Base-by-base conservation (phyloP, 306 rosid species). In the Pyrus betulifolia region DNA sequence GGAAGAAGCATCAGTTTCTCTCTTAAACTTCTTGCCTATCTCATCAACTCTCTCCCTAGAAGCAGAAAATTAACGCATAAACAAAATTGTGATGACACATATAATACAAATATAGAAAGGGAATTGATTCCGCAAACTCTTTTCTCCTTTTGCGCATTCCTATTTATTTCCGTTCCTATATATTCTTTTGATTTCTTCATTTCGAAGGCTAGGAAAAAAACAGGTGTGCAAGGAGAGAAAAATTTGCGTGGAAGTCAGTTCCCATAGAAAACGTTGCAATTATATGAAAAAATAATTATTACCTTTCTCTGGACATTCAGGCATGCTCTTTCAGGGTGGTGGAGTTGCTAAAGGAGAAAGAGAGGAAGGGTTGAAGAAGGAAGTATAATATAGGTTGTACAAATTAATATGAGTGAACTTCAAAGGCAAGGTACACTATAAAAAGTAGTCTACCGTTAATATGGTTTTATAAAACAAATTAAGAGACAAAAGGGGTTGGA, bases 271-370 rank as follows among this genome's bases (percentile, higher is more conserved):
- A 49, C 21, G 55, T 49, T 15, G 21, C 27, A 57, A 57, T 57
- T n/a, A 57, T 10, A 57, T n/a, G 62, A 57, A n/a, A 18, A 51
- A 57, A 57, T 57, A 57, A 57, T 57, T 19, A n/a, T 87, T 82
- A 93, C 98, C 98, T 94, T 90, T 90, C 97, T 85, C 93, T 90
- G 91, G 97, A 94, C 98, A 94, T 94, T 90, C 95, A 92, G 86
- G 97, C 98, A 91, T 90, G 90, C 98, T 85, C 90, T 84, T 85
- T 71, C 55, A 49, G 75, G 73, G 80, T 65, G 55, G 21, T 49
- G 3, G 21, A 49, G 85, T 73, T 81, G 79, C 85, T 62, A 52
- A 58, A 74, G 76, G 57, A 62, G 82, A 62, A 60, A 63, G 79
- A 81, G 71, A 81, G 67, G 45, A 49, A 49, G 52, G 66, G 42